A percentile compares a stretch with the other conserved stretches of the same genome.
Evolutionary conservation across 768 basidiomycete species (phyloP).

Genomic region (Mycena amicta): DNA sequence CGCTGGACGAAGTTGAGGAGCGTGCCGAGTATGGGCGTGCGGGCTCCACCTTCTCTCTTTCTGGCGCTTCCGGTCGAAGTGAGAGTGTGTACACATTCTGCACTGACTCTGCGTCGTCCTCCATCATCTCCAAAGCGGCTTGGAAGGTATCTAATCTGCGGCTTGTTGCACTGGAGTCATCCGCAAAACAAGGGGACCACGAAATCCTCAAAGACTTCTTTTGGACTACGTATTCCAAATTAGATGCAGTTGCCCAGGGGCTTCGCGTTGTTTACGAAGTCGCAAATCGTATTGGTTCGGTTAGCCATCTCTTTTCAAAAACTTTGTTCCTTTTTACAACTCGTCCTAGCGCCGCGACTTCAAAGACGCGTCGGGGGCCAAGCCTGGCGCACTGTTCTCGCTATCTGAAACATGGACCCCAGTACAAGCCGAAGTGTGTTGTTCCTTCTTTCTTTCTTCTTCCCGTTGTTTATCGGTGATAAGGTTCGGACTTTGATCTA

Average conservation of each 20-base stretch:
- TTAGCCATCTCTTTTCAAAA: conserved; percentile 46
- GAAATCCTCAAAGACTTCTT: conserved; percentile 90
- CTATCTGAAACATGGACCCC: conserved; percentile 86
- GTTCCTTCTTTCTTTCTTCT: not conserved
- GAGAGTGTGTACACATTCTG: conserved; percentile 59
- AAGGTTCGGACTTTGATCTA: conserved; percentile 83
- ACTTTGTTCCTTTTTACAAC: not conserved
- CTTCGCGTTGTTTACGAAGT: conserved; percentile 90
- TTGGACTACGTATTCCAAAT: conserved; percentile 95
- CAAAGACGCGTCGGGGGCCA: conserved; percentile 81
- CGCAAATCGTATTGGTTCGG: conserved; percentile 85
- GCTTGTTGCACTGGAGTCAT: conserved; percentile 72
- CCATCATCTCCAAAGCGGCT: conserved; percentile 28
- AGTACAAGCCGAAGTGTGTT: conserved; percentile 84
- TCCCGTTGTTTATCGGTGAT: conserved; percentile 8
- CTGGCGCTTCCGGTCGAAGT: conserved; percentile 40
- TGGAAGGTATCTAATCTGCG: conserved; percentile 60
- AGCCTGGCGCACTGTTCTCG: conserved; percentile 77
- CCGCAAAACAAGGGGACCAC: conserved; percentile 73
- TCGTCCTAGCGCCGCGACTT: conserved; percentile 81
- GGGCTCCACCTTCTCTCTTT: conserved; percentile 39
- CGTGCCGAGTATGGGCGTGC: conserved; percentile 78
- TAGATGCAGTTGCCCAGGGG: conserved; percentile 92
- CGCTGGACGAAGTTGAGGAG: conserved; percentile 90
- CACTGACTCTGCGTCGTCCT: conserved; percentile 30